phyloP scores from a whole-genome alignment of 371 early-diverging fungal genomes.

The Lichtheimia ramosa region DNA sequence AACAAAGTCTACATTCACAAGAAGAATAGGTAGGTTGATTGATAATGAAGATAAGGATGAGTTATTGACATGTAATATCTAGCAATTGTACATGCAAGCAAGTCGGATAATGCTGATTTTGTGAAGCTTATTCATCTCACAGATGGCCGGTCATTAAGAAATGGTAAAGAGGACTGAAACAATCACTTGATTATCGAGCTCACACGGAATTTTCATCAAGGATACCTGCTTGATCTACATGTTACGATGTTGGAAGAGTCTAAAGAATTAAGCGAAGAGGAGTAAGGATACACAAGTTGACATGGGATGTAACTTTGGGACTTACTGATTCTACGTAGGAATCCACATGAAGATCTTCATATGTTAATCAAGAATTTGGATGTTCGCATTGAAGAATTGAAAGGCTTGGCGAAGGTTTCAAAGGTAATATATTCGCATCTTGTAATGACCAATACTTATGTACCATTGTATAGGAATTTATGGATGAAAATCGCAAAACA shows the following conservation, averaged over 20 bases:
- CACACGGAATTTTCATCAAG: not conserved
- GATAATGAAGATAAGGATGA: not conserved
- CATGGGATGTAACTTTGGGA: not conserved
- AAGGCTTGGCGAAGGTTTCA: constrained; percentile 11
- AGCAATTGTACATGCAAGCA: constrained; percentile 16
- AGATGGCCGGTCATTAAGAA: constrained; percentile 8
- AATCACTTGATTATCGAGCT: not conserved
- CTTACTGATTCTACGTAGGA: not conserved
- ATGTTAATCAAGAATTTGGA: constrained; percentile 7
- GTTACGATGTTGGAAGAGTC: constrained; percentile 29
- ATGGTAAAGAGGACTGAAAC: constrained; percentile 5
- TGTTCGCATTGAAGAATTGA: constrained; percentile 10
- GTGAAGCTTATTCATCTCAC: constrained; percentile 23
- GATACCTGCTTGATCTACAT: constrained; percentile 30
- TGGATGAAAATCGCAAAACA: constrained; percentile 12
- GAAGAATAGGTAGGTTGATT: not conserved
- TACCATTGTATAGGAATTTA: constrained; percentile 13
- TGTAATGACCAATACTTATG: not conserved
- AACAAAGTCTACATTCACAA: not conserved
- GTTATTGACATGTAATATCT: not conserved
- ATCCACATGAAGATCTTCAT: constrained; percentile 3
- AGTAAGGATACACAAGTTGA: constrained; percentile 4
- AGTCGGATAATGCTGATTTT: constrained; percentile 17
- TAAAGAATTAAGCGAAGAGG: constrained; percentile 14
- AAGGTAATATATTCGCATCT: constrained; percentile 9